Evolutionary conservation across 73 alveolate species (phyloP).

Genomic region (Stentor roeselii): DNA sequence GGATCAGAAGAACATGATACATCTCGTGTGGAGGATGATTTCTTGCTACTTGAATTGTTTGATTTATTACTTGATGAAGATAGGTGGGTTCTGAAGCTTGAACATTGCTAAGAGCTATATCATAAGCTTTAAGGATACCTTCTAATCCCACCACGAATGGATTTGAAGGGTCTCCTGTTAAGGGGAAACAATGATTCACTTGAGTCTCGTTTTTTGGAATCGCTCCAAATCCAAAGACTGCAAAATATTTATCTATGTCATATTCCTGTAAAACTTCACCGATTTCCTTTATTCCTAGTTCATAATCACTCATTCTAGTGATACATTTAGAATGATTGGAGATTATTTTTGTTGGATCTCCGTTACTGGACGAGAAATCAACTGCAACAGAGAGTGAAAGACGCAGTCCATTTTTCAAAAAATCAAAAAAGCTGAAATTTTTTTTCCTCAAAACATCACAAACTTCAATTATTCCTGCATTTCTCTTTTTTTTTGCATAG

Average conservation of each 20-base stretch:
- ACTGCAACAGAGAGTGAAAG: constrained; percentile 71
- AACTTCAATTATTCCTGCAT: constrained; percentile 2
- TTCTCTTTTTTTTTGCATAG: background rate
- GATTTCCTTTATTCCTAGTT: constrained; percentile 28
- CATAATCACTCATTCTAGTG: too few species aligned
- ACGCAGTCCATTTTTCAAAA: constrained; percentile 70
- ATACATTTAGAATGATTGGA: too few species aligned
- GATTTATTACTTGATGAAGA: too few species aligned
- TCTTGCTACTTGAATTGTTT: too few species aligned
- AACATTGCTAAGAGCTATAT: too few species aligned
- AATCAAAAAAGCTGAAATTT: constrained; percentile 55
- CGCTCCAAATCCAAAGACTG: constrained; percentile 83
- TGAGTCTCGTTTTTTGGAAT: too few species aligned
- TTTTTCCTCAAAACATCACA: background rate
- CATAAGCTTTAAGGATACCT: constrained; percentile 63
- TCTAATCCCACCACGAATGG: constrained; percentile 35
- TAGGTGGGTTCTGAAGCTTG: too few species aligned
- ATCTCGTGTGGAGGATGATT: too few species aligned
- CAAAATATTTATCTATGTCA: constrained; percentile 74
- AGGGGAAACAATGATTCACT: too few species aligned
- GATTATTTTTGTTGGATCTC: constrained; percentile 47
- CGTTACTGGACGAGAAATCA: constrained; percentile 82
- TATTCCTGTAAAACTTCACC: constrained; percentile 72
- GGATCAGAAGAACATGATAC: too few species aligned
- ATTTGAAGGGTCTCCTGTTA: background rate